Evolutionary conservation across 164 flowering plant species (phyloP), one percentile per base, ranked within the genome.

Genomic region (Euptelea pleiosperma): DNA sequence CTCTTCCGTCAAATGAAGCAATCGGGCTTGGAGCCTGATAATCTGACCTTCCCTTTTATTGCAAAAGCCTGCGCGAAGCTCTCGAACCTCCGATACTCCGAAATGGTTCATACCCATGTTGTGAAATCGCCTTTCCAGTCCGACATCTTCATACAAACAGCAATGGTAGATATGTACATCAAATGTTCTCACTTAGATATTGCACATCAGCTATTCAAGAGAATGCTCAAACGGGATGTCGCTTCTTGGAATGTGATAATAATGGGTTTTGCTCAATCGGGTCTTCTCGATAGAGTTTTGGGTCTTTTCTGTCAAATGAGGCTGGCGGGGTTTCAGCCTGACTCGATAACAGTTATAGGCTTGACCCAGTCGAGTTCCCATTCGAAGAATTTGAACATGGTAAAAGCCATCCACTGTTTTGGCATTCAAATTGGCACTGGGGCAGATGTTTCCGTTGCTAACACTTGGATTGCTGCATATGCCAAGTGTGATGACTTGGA

Each of bases 181-280:
- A 79, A 82, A 68, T 82, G 82, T 48, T 15, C 18, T 35, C 33
- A 51, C 1, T 44, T 74, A 26, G 74, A 67, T 4, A 51, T 19
- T 55, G 84, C 82, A 0, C 37, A 40, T 45, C 33, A 44, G 3
- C 6, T 79, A 75, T 86, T 86, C 36, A 78, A 73, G 9, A 57
- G 57, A 72, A 82, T 83, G 85, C 69, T 69, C 29, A 62, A 60
- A 11, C 72, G 86, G 58, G 89, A 83, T 55, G 63, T 75, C 12
- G 67, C 84, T 39, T 67, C 80, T 28, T 86, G 92, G 87, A 86
- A 85, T 57, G 83, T 64, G 1, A 76, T 83, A 63, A 60, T 83
- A 37, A 28, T 69, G 62, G 88, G 86, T n/a, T 77, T 74, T 58
- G 67, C 72, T 34, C 78, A 72, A 11, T 29, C 28, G 62, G 78